Evolutionary conservation across 306 rosid species (phyloP), one percentile per base, ranked within the genome.

Genomic region (Rubus parviflorus): DNA sequence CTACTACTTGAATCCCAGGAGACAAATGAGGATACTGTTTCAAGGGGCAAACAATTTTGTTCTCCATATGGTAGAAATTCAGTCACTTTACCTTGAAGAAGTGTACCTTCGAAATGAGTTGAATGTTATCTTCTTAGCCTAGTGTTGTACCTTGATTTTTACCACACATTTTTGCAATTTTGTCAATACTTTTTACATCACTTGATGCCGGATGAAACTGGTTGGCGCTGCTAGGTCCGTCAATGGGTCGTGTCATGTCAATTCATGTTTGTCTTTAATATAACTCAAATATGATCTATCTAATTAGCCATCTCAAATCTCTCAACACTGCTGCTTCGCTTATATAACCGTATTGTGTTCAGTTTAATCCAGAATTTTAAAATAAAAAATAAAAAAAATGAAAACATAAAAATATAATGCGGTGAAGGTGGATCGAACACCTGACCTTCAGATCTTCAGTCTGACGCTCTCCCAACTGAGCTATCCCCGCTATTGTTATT

Each of bases 381-480:
- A n/a, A n/a, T n/a, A n/a, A n/a, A 3, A 22, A 57, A 22, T 3
- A 57, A 57, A 22, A 22, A 57, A 20, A 57, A 57, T 6, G 17
- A 1, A 0, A 4, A 43, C 19, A 22, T 5, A 54, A 22, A 2
- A 4, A 0, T 0, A 0, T 1, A 40, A 9, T 83, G 86, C 87
- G 87, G 84, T 80, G 87, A 83, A 65, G 73, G 86, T 83, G 86
- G 86, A 83, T 83, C 86, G 86, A 81, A 81, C 83, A 81, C 83
- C 72, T 54, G 79, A 80, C 83, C 83, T 80, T 74, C 83, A 80
- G 80, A 77, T 54, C 80, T 77, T 77, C 80, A 78, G 81, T 78
- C 81, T 78, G 81, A 78, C 81, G 81, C 83, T 83, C 83, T 83
- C 86, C 86, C 86, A 79, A 83, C 87, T 83, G 87, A 83, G 87